Base-by-base conservation (phyloP, 768 basidiomycete genomes). In the Mycena haematopus region DNA sequence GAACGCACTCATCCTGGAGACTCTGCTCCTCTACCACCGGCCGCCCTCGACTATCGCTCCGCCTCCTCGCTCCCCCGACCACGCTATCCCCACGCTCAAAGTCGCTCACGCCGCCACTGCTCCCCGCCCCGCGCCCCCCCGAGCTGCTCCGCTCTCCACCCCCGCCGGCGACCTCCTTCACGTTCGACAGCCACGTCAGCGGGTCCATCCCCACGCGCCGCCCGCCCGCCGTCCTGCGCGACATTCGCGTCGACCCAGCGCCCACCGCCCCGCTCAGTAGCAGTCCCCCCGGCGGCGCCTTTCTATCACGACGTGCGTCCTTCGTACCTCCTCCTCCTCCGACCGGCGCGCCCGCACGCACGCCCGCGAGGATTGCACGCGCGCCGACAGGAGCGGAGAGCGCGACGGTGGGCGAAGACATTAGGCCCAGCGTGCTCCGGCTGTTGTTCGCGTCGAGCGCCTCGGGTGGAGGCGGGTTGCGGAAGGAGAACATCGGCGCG, bases 1-100 rank as follows among this genome's bases (percentile, higher is more conserved):
- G 3, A 19, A 75, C 87, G 60, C 61, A 91, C 92, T 93, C 92
- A 59, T 92, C 90, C 62, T 91, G 88, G 57, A 93, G 74, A 29
- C 69, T 74, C 51, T 76, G 74, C 46, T 72, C 71, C 33, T 77
- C 76, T 19, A 79, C 79, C 15, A 60, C 44, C 19, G 56, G 66
- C 60, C 80, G 66, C 65, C 74, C 72, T 61, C 78, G 70, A 71
- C 84, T 85, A 21, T 80, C 80, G 72, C 86, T 86, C 69, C 67
- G 56, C 58, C 52, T 58, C 52, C 49, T 24, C 29, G n/a, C n/a
- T n/a, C n/a, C n/a, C n/a, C n/a, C n/a, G n/a, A 38, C 56, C 24
- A 27, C 67, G 61, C 62, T 56, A 44, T 27, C 68, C 66, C 22
- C 72, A 71, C 42, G 73, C 75, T 74, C 36, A 82, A 86, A 21